These are phyloP conservation scores for Acacia confusa DNA, from an alignment of 306 rosid genomes.

Conservation along the genomic window DNA sequence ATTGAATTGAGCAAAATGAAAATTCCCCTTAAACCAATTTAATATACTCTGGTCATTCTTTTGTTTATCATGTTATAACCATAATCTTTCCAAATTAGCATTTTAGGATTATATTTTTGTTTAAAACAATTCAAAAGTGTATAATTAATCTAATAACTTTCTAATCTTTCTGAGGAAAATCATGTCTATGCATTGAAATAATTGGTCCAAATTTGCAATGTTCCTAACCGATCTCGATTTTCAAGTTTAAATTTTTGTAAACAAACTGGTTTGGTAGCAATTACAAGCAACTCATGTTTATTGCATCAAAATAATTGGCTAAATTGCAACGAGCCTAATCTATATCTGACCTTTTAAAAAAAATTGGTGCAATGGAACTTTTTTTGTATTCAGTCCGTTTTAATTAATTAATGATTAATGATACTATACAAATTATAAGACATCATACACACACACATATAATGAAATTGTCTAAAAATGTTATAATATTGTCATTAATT, in stretches of 20 bases:
- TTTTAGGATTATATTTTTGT: not conserved
- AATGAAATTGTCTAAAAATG: not conserved
- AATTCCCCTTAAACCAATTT: not conserved
- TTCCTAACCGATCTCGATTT: not conserved
- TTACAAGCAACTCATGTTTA: not conserved
- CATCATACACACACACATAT: not conserved
- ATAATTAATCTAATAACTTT: not conserved
- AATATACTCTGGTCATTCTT: not conserved
- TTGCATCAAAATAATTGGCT: not conserved
- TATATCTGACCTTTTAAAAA: not conserved
- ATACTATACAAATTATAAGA: not conserved
- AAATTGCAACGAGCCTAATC: not conserved
- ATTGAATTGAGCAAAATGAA: not conserved
- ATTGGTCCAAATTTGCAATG: not conserved
- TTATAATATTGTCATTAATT: not conserved
- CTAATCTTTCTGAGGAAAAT: not conserved
- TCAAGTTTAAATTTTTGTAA: not conserved
- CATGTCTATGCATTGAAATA: not conserved
- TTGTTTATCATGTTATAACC: not conserved
- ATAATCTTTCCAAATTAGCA: not conserved
- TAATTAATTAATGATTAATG: not conserved
- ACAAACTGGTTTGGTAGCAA: not conserved
- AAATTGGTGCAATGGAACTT: not conserved
- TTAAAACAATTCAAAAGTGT: not conserved
- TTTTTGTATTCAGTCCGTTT: not conserved